A percentile compares a stretch with the other conserved stretches of the same genome.
phyloP scores from a whole-genome alignment of 257 asterid genomes.

The Salvia hispanica region DNA sequence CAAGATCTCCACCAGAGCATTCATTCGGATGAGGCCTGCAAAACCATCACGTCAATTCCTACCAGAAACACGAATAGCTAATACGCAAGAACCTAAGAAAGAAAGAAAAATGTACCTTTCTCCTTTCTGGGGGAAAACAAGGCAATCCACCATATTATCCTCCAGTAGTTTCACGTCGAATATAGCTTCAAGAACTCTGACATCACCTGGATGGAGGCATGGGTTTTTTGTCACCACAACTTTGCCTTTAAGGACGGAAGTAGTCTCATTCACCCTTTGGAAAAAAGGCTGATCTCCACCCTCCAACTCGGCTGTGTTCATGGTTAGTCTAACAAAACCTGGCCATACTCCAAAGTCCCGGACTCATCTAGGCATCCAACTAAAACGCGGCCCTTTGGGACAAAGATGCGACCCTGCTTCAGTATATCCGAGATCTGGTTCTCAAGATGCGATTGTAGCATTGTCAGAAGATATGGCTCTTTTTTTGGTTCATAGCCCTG shows the following conservation, averaged over 20 bases:
- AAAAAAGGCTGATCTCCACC: conserved; percentile 48
- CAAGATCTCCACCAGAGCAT: conserved; percentile 99
- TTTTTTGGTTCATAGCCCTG: conserved; percentile 62
- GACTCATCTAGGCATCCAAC: conserved; percentile 85
- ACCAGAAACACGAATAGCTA: conserved; percentile 1
- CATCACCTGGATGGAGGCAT: conserved; percentile 96
- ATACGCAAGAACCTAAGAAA: conserved; percentile 9
- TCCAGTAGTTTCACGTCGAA: conserved; percentile 54
- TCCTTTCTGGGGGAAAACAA: conserved; percentile 90
- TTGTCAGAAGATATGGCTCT: conserved; percentile 77
- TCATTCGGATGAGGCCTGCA: conserved; percentile 98
- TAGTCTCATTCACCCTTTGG: conserved; percentile 57
- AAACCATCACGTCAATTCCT: conserved; percentile 11
- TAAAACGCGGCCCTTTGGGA: conserved; percentile 83
- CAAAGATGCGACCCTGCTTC: conserved; percentile 77
- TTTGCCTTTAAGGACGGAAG: conserved; percentile 65
- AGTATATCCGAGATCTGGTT: conserved; percentile 72
- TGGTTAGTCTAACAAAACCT: conserved; percentile 70
- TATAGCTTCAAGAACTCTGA: conserved; percentile 91
- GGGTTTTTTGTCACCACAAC: conserved; percentile 93
- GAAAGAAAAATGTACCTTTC: conserved; percentile 51
- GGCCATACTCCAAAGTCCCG: conserved; percentile 75
- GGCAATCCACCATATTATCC: conserved; percentile 67
- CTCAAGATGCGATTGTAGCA: conserved; percentile 75
- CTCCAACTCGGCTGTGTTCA: conserved; percentile 60